Evolutionary conservation across 176 grass and related monocot genomes (phyloP), one percentile per base, ranked within the genome.

Genomic region (Bolboschoenus planiculmis): DNA sequence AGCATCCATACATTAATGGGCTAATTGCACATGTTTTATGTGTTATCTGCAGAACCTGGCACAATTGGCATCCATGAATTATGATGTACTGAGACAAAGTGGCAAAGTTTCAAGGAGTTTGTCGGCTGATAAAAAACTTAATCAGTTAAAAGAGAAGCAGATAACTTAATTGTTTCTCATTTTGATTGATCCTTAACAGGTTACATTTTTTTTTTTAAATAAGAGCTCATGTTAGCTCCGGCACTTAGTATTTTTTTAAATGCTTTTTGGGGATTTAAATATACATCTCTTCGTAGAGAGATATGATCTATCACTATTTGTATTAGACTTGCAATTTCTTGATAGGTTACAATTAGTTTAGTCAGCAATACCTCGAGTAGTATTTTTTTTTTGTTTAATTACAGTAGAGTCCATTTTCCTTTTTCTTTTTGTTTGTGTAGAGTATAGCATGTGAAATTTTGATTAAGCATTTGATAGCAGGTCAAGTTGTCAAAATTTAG

Each of bases 31-130:
- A 23, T 85, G 21, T 24, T 78, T 51, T 39, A 78, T 58, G 1
- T 43, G 7, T 62, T 70, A 23, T 78, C 20, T 23, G 44, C 55
- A 87, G 85, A 87, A 83, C 54, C 67, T 87, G 21, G 80, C 85
- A 63, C 85, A 87, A 53, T 78, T 87, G 68, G 85, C 85, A 24
- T 76, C 67, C 29, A 87, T 87, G 79, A 87, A 87, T 51, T 83
- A 83, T 78, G 85, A 87, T 87, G 85, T 83, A 33, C 66, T 86
- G 29, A 43, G 70, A 78, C 15, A 83, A 36, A 83, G 42, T 36
- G 67, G 66, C 29, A 87, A 78, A 87, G 26, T 75, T 50, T 75
- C 71, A 29, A 50, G 43, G 71, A 75, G 43, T 75, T 75, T 24
- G 13, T 75, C 71, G 4, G n/a, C 71, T 9, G 43, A 75, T 75